Conservation (phyloP, 352 stramenopile genomes). For the Aphanomyces invadans region DNA sequence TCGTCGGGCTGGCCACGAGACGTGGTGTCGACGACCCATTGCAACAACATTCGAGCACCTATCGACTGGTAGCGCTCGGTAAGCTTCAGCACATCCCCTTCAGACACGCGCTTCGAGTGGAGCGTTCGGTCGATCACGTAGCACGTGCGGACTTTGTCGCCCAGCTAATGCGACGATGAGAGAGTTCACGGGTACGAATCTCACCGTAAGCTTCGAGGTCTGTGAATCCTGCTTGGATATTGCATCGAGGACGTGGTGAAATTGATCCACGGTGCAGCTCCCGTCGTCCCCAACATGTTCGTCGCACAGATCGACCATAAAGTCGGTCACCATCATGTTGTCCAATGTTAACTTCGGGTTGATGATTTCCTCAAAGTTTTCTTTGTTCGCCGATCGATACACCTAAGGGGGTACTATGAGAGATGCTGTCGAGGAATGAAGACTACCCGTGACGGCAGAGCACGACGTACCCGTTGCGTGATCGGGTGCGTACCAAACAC, state of each 20-base stretch:
- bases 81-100: conserved; percentile 6
- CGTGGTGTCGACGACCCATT: background rate
- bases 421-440: too few species aligned
- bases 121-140: conserved; percentile 18
- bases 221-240: background rate
- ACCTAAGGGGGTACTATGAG: background rate
- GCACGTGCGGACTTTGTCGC: conserved; percentile 16
- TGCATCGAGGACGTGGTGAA: conserved; percentile 2
- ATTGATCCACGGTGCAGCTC: background rate
- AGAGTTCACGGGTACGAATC: background rate
- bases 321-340: background rate
- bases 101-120: background rate
- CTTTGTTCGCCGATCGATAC: background rate
- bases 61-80: conserved; percentile 12
- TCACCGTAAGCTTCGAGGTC: conserved; percentile 2
- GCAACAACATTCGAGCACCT: background rate
- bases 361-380: conserved; percentile 7
- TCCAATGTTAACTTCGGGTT: background rate
- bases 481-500: conserved; percentile 16
- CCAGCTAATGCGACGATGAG: background rate
- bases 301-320: conserved; percentile 20
- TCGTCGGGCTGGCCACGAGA: background rate
- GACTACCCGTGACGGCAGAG: too few species aligned
- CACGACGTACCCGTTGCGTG: conserved; percentile 1
- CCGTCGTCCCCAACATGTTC: conserved; percentile 8